Conservation (phyloP, 768 basidiomycete species). For the Dioszegia hungarica region DNA sequence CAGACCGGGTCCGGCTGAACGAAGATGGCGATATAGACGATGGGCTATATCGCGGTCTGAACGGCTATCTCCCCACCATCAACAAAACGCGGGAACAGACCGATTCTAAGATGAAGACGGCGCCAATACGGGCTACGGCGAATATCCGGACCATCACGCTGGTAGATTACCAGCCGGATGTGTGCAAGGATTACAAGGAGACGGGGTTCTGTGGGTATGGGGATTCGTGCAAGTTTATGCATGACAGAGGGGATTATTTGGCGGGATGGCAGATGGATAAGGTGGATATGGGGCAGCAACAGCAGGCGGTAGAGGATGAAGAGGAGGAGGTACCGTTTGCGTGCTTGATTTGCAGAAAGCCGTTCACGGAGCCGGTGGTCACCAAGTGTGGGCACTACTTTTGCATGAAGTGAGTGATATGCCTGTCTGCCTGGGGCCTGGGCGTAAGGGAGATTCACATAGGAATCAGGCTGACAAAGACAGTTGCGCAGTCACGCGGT, state of each 20-base stretch:
- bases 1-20: conserved; percentile 64
- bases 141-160: conserved; percentile 90
- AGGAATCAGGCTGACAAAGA: not conserved
- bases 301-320: conserved; percentile 52
- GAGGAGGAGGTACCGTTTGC: conserved; percentile 93
- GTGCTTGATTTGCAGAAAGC: conserved; percentile 93
- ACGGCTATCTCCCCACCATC: conserved; percentile 72
- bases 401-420: conserved; percentile 60
- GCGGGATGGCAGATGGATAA: conserved; percentile 98
- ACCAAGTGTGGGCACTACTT: conserved; percentile 97
- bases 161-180: conserved; percentile 96
- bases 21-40: conserved; percentile 66
- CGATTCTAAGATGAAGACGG: conserved; percentile 71
- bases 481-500: conserved; percentile 87
- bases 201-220: conserved; percentile 99
- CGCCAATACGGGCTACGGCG: conserved; percentile 69
- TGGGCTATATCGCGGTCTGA: conserved; percentile 79
- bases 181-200: conserved; percentile 99
- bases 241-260: conserved; percentile 87
- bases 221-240: conserved; percentile 97
- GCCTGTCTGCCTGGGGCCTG: too few species aligned
- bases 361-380: conserved; percentile 89
- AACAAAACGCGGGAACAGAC: conserved; percentile 74
- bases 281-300: conserved; percentile 62
- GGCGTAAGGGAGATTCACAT: too few species aligned